These are phyloP conservation scores for Talaromyces islandicus DNA, from an alignment of 2,329 filamentous ascomycete genomes.

Conservation along the genomic window DNA sequence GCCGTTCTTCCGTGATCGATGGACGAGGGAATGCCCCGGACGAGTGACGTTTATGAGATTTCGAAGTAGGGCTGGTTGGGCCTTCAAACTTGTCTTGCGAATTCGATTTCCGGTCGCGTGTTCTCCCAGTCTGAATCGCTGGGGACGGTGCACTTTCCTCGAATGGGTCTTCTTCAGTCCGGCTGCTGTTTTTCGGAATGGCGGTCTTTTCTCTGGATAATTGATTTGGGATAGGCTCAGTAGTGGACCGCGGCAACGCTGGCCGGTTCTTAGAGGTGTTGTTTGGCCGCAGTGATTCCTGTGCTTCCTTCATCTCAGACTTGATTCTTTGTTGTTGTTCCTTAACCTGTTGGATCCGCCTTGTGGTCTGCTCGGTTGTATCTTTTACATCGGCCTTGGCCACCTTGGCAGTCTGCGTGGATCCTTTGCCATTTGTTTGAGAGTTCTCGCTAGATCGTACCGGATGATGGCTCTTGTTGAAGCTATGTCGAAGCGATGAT, in stretches of 20 bases:
- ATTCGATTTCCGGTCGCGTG: slow-evolving; percentile 26
- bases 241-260: slow-evolving; percentile 9
- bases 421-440: slow-evolving; percentile 32
- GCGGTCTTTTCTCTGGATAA: slow-evolving; percentile 4
- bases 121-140: slow-evolving; percentile 57
- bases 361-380: slow-evolving; percentile 52
- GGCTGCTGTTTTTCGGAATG: slow-evolving; percentile 22
- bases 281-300: slow-evolving; percentile 20
- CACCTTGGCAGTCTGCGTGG: slow-evolving; percentile 28
- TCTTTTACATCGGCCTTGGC: slow-evolving; percentile 31
- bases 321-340: slow-evolving; percentile 53
- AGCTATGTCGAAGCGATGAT: slow-evolving; percentile 58
- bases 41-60: slow-evolving; percentile 31
- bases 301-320: slow-evolving; percentile 37
- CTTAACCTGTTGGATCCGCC: slow-evolving; percentile 52
- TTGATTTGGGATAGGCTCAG: slow-evolving; percentile 14
- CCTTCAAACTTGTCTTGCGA: slow-evolving; percentile 26
- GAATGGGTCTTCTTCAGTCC: slow-evolving; percentile 15
- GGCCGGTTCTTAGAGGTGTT: background rate
- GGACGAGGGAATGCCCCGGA: slow-evolving; percentile 35
- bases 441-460: slow-evolving; percentile 17
- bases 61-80: slow-evolving; percentile 18
- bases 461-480: slow-evolving; percentile 47
- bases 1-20: slow-evolving; percentile 61
- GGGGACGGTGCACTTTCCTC: slow-evolving; percentile 68